Conservation (phyloP, 1,139 yeast species). For the Scheffersomyces stambukii region DNA sequence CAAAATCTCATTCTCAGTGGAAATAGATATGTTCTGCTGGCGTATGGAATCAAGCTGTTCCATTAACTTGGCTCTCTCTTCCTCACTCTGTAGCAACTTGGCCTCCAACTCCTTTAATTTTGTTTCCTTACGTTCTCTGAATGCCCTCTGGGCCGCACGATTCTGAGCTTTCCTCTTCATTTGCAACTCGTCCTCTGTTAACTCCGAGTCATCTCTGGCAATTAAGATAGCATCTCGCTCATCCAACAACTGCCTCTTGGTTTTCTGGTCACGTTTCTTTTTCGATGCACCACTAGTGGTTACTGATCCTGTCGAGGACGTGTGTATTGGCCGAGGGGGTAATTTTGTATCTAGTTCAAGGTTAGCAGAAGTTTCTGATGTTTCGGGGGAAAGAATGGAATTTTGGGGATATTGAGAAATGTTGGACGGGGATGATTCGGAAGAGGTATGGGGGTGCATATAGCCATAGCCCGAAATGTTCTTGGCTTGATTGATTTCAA, state of each 20-base stretch:
- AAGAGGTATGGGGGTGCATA: no score
- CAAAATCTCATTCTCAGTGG: constrained; percentile 55
- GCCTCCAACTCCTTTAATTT: constrained; percentile 64
- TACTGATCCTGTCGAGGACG: background rate
- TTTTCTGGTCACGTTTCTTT: constrained; percentile 4
- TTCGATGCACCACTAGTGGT: constrained; percentile 1
- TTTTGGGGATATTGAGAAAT: constrained; percentile 3
- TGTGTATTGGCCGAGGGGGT: no score
- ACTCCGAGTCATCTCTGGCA: constrained; percentile 36
- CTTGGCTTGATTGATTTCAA: no score
- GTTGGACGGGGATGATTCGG: background rate
- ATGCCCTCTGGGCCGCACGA: constrained; percentile 87
- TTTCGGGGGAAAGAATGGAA: background rate
- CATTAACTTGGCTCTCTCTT: constrained; percentile 48
- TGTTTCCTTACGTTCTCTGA: constrained; percentile 79
- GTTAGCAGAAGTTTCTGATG: no score
- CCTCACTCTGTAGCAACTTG: constrained; percentile 57
- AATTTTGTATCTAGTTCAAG: no score
- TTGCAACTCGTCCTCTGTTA: constrained; percentile 47
- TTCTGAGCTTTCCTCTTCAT: constrained; percentile 74
- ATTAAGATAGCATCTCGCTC: constrained; percentile 38
- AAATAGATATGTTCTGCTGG: constrained; percentile 50
- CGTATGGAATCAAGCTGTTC: constrained; percentile 52
- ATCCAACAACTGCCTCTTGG: constrained; percentile 26
- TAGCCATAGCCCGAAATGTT: background rate